Conservation (phyloP, 2,329 filamentous ascomycete species). For the Paracorniculantispora psalliotae region DNA sequence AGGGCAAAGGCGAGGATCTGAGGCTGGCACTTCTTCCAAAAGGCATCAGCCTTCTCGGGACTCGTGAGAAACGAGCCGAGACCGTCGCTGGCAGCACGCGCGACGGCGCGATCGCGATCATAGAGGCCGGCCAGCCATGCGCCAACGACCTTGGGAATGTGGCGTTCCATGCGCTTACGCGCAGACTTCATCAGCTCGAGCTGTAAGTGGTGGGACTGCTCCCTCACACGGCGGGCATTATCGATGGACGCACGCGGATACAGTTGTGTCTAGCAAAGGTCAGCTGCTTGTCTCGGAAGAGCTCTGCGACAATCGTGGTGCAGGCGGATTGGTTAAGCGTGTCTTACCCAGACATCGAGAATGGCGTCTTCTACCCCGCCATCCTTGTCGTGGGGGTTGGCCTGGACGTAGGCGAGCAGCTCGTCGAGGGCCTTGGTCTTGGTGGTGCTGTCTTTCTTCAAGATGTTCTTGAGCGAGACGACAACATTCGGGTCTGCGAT, state of each 20-base stretch:
- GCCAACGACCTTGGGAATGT: conserved; percentile 71
- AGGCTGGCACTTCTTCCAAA: conserved; percentile 77
- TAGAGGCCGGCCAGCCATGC: conserved; percentile 90
- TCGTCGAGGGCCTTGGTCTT: conserved; percentile 90
- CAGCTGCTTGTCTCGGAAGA: not conserved
- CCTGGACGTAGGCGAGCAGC: conserved; percentile 59
- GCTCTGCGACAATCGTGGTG: not conserved
- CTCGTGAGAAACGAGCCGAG: conserved; percentile 71
- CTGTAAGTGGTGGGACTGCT: conserved; percentile 75
- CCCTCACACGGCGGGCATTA: conserved; percentile 78
- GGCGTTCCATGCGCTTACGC: conserved; percentile 78
- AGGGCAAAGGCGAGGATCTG: conserved; percentile 78
- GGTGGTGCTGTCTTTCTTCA: conserved; percentile 89
- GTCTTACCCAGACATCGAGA: conserved; percentile 76
- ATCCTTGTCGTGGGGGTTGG: conserved; percentile 46
- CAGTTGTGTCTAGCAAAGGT: conserved; percentile 61
- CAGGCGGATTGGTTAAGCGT: not conserved
- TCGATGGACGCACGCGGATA: conserved; percentile 91
- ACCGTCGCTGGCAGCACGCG: conserved; percentile 72
- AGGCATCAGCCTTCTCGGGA: conserved; percentile 68
- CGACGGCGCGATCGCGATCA: conserved; percentile 74
- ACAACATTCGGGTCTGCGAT: conserved; percentile 78
- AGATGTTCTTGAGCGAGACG: conserved; percentile 86
- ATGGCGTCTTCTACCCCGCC: conserved; percentile 72
- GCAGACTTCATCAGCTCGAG: conserved; percentile 54